Conservation (phyloP, 495 filamentous ascomycete genomes). For the Chaetomium tenue region DNA sequence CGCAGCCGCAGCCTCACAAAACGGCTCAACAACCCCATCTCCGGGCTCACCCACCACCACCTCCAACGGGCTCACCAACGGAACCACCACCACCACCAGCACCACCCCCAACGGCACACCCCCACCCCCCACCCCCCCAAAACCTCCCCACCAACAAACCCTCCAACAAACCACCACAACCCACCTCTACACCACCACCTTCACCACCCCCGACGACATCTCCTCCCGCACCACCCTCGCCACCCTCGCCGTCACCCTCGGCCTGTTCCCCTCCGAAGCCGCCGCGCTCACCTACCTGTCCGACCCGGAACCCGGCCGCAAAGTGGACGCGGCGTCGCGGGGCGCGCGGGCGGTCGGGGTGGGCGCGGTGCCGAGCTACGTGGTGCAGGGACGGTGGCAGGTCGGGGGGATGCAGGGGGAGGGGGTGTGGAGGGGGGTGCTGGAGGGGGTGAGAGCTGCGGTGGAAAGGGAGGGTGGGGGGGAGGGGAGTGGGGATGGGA, state of each 20-base stretch:
- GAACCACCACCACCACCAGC: background rate
- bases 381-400: conserved; percentile 63
- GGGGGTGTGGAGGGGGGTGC: conserved; percentile 42
- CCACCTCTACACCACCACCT: conserved; percentile 65
- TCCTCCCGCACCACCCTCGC: conserved; percentile 60
- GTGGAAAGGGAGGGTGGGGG: background rate
- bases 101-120: background rate
- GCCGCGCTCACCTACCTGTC: conserved; percentile 59
- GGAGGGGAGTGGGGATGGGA: background rate
- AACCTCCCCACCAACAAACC: background rate
- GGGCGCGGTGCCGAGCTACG: conserved; percentile 73
- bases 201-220: conserved; percentile 72
- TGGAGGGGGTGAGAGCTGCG: conserved; percentile 29
- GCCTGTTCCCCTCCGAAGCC: conserved; percentile 49
- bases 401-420: conserved; percentile 67
- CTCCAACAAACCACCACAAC: conserved; percentile 52
- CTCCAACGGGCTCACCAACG: background rate
- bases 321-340: conserved; percentile 34
- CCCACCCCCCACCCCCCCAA: too few species aligned
- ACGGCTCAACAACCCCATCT: background rate
- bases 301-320: conserved; percentile 41
- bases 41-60: too few species aligned
- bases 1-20: background rate
- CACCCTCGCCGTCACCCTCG: conserved; percentile 53
- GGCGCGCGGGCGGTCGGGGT: conserved; percentile 54